Conservation (phyloP, 257 asterid species). For the Ajuga chamaepitys region DNA sequence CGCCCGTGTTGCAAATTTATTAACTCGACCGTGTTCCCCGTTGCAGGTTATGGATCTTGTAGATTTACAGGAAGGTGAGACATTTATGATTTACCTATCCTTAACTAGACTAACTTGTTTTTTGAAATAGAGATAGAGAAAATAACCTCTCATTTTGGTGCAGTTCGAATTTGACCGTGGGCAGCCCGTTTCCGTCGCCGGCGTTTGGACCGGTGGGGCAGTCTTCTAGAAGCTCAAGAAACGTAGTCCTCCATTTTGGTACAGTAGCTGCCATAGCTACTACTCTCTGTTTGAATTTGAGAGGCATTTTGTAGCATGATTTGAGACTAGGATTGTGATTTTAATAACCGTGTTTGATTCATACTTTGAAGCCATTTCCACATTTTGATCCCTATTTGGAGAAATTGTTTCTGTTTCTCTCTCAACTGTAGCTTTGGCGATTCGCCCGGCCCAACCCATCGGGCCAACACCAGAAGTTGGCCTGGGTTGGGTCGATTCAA, state of each 20-base stretch:
- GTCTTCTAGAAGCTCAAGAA: conserved; percentile 24
- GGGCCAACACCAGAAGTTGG: too few species aligned
- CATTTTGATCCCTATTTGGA: neutral
- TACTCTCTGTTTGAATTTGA: conserved; percentile 20
- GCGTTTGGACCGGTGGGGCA: conserved; percentile 53
- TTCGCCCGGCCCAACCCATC: too few species aligned
- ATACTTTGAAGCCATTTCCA: neutral
- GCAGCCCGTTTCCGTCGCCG: conserved; percentile 38
- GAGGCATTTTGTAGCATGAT: conserved; percentile 18
- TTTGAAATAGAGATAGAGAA: too few species aligned
- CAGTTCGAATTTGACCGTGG: conserved; percentile 44
- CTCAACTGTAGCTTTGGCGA: too few species aligned
- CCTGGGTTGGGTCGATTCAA: too few species aligned
- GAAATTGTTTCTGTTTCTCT: neutral
- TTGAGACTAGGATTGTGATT: conserved; percentile 1
- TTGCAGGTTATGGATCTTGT: conserved; percentile 82
- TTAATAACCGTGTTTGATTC: neutral
- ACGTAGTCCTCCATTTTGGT: conserved; percentile 7
- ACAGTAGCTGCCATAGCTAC: conserved; percentile 23
- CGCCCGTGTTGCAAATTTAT: too few species aligned
- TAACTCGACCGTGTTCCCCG: neutral
- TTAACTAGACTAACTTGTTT: too few species aligned
- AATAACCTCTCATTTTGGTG: neutral
- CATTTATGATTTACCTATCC: neutral
- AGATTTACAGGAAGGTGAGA: conserved; percentile 74